Conservation (phyloP, 176 grass and related monocot species). For the Triticum timopheevii region DNA sequence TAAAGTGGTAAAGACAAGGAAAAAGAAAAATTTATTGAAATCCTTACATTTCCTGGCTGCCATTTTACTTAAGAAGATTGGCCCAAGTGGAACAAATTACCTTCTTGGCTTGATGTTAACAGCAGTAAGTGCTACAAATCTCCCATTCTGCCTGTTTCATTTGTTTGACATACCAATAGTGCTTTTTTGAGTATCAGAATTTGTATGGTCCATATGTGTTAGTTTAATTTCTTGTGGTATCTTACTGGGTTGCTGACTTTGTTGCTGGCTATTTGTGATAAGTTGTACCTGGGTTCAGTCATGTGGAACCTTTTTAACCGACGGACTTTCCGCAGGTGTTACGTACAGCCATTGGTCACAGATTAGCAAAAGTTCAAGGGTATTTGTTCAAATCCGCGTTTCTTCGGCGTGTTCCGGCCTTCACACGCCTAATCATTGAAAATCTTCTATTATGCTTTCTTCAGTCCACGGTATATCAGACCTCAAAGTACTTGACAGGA, state of each 20-base stretch:
- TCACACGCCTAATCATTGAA: constrained; percentile 79
- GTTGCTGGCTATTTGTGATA: background rate
- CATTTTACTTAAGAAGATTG: constrained; percentile 85
- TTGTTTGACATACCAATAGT: background rate
- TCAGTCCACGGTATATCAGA: constrained; percentile 76
- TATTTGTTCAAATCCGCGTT: constrained; percentile 89
- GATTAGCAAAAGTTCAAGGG: constrained; percentile 95
- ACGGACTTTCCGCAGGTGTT: constrained; percentile 59
- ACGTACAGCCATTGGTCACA: constrained; percentile 81
- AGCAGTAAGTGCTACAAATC: constrained; percentile 48
- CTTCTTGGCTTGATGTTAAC: constrained; percentile 70
- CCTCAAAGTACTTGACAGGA: constrained; percentile 89
- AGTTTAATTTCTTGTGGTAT: background rate
- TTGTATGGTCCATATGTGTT: background rate
- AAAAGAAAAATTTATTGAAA: constrained; percentile 59
- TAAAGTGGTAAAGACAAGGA: constrained; percentile 52
- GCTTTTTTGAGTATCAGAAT: background rate
- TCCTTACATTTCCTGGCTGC: constrained; percentile 86
- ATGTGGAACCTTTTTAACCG: constrained; percentile 12
- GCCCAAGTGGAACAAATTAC: constrained; percentile 60
- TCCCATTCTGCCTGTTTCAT: background rate
- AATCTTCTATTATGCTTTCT: constrained; percentile 95
- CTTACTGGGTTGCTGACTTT: background rate
- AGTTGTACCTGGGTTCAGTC: background rate
- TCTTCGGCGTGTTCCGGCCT: constrained; percentile 77